Conservation (phyloP, 176 grass and related monocot genomes). For the bread wheat (Triticum aestivum) region DNA sequence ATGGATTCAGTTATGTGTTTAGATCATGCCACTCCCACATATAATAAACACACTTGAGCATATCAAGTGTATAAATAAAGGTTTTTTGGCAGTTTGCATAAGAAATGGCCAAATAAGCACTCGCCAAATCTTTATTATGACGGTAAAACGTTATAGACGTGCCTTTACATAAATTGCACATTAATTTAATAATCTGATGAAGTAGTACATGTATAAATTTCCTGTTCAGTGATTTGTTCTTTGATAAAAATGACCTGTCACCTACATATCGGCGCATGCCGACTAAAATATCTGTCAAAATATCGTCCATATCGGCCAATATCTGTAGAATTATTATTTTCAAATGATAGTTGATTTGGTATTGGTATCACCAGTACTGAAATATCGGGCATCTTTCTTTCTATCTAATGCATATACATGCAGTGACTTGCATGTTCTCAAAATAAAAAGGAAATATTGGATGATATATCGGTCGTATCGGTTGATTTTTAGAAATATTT, state of each 20-base stretch:
- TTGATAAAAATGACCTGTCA: neutral
- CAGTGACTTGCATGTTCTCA: too few species aligned
- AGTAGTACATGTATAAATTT: neutral
- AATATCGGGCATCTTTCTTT: neutral
- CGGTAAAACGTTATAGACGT: neutral
- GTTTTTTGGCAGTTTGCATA: neutral
- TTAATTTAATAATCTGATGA: neutral
- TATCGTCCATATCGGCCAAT: neutral
- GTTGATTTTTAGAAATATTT: neutral
- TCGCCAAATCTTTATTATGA: neutral
- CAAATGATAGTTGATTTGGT: neutral
- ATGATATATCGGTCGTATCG: neutral
- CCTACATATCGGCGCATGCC: neutral
- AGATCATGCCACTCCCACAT: neutral
- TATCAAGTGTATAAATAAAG: neutral
- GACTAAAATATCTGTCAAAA: neutral
- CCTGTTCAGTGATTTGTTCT: neutral
- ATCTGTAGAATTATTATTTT: too few species aligned
- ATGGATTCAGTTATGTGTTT: neutral
- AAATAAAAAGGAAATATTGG: neutral
- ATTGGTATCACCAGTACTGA: neutral
- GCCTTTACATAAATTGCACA: neutral
- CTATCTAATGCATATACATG: neutral
- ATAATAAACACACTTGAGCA: neutral
- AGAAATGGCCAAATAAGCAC: neutral